Conservation (phyloP, 805 yeast genomes). For the Peterozyma toletana region DNA sequence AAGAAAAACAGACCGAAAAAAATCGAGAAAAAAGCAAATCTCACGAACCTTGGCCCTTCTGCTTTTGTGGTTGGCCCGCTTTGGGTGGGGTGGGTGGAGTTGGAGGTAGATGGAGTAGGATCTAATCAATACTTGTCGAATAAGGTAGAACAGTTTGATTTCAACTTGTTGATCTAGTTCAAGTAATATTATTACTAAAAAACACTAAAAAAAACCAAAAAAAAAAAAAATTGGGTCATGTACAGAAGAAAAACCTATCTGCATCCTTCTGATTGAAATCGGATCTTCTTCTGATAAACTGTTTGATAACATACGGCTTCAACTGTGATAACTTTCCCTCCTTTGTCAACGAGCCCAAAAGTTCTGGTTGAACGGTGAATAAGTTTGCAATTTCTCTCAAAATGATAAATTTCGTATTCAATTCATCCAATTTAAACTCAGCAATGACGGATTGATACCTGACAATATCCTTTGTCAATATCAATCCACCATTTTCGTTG, state of each 20-base stretch:
- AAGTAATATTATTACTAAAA: too few relatives aligned
- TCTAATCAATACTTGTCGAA: too few relatives aligned
- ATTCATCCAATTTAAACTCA: slow-evolving; percentile 49
- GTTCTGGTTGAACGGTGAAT: slow-evolving; percentile 77
- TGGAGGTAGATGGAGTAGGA: too few relatives aligned
- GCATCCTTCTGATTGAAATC: slow-evolving; percentile 57
- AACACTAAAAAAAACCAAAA: too few relatives aligned
- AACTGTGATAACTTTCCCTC: slow-evolving; percentile 73
- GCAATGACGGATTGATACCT: slow-evolving; percentile 65
- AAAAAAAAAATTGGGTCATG: too few relatives aligned
- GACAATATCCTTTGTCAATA: slow-evolving; percentile 75
- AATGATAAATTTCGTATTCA: slow-evolving; percentile 59
- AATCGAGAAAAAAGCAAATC: too few relatives aligned
- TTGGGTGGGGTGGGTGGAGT: too few relatives aligned
- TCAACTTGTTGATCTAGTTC: too few relatives aligned
- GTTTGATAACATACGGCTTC: slow-evolving; percentile 54
- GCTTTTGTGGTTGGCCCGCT: too few relatives aligned
- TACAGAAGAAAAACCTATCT: slow-evolving; percentile 25
- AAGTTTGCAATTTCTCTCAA: slow-evolving; percentile 78
- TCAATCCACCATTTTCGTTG: slow-evolving; percentile 75
- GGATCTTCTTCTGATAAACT: slow-evolving; percentile 59
- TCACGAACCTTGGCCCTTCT: too few relatives aligned
- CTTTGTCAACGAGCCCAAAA: slow-evolving; percentile 67
- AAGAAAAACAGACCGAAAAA: too few relatives aligned
- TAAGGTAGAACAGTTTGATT: too few relatives aligned